phyloP scores from a whole-genome alignment of 495 filamentous ascomycete genomes.

The Daldinia vernicosa region DNA sequence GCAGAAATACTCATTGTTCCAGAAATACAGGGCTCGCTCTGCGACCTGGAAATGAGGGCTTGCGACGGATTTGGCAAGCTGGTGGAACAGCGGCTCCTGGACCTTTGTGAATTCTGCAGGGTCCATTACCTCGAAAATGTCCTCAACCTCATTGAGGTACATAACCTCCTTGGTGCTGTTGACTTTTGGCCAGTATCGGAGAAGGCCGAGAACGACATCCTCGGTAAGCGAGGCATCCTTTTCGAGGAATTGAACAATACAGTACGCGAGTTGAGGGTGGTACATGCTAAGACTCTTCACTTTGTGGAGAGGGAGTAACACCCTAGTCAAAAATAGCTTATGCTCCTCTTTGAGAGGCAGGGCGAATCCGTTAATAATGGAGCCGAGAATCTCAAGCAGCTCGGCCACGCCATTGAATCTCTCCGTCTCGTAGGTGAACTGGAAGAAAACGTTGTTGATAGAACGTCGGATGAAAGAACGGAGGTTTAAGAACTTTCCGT shows the following conservation, averaged over 20 bases:
- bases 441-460: constrained; percentile 99
- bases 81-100: constrained; percentile 95
- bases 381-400: constrained; percentile 94
- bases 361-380: constrained; percentile 99
- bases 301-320: constrained; percentile 94
- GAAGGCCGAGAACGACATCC: constrained; percentile 94
- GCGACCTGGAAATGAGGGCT: constrained; percentile 99
- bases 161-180: constrained; percentile 99
- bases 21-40: constrained; percentile 97
- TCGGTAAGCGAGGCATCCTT: constrained; percentile 98
- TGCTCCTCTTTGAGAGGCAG: constrained; percentile 98
- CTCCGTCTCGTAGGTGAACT: constrained; percentile 98
- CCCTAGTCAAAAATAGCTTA: constrained; percentile 95
- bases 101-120: constrained; percentile 98
- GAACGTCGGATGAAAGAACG: constrained; percentile 96
- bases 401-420: constrained; percentile 98
- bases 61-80: constrained; percentile 96
- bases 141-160: constrained; percentile 99
- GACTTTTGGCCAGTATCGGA: constrained; percentile 98
- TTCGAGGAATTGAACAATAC: constrained; percentile 98
- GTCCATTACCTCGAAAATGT: constrained; percentile 99
- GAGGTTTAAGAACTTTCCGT: constrained; percentile 98
- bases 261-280: constrained; percentile 97
- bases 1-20: constrained; percentile 99
- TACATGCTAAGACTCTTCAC: constrained; percentile 99